Evolutionary conservation across 306 rosid genomes (phyloP).

Genomic region (Biancaea sappan): DNA sequence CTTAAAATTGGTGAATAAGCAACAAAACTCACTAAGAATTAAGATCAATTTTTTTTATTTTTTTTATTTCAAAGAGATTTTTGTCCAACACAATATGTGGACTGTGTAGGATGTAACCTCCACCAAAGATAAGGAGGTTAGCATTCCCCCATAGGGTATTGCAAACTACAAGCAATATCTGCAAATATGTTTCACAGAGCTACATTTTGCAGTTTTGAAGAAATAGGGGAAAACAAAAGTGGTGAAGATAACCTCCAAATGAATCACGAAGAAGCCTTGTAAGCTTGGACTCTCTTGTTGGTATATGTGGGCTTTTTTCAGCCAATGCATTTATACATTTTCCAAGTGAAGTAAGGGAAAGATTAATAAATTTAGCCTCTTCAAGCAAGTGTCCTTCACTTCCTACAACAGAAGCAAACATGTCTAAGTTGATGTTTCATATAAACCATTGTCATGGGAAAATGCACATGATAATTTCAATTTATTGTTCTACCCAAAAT

Average conservation of each 20-base stretch:
- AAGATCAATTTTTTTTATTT: too few species aligned
- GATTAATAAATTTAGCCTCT: conserved; percentile 69
- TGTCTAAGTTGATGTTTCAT: neutral
- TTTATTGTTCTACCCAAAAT: neutral
- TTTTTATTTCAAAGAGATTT: too few species aligned
- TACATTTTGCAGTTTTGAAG: neutral
- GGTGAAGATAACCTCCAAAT: neutral
- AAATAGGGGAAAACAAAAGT: neutral
- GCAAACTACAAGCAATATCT: neutral
- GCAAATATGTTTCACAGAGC: neutral
- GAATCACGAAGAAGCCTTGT: neutral
- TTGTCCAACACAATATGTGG: too few species aligned
- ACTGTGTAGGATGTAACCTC: too few species aligned
- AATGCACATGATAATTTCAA: neutral
- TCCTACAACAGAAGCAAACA: conserved; percentile 46
- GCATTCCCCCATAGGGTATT: too few species aligned
- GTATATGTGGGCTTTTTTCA: neutral
- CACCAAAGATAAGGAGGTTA: too few species aligned
- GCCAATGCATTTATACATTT: neutral
- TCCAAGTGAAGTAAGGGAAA: neutral
- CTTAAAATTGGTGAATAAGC: too few species aligned
- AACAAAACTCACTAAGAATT: too few species aligned
- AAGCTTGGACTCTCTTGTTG: neutral
- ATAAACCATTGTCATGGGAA: conserved; percentile 5
- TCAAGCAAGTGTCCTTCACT: conserved; percentile 74